A percentile compares a stretch with the other conserved stretches of the same genome.
These are phyloP conservation scores for Pachysandra terminalis DNA, from an alignment of 164 flowering plant species.

Conservation along the genomic window DNA sequence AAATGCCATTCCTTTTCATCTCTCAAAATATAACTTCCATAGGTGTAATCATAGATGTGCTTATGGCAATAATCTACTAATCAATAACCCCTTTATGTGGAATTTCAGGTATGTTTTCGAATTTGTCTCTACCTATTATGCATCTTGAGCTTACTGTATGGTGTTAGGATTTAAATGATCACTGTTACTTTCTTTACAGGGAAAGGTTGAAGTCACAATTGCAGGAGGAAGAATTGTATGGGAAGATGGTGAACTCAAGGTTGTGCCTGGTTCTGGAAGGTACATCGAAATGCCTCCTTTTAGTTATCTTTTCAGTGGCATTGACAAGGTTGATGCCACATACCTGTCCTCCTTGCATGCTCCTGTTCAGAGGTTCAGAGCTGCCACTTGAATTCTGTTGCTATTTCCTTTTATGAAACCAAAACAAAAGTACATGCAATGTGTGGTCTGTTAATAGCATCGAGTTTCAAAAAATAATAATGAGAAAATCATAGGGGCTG, in stretches of 20 bases:
- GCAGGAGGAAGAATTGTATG: constrained; percentile 90
- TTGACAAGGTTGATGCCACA: constrained; percentile 60
- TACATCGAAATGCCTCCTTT: constrained; percentile 77
- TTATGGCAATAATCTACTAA: too few relatives aligned
- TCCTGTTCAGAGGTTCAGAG: constrained; percentile 55
- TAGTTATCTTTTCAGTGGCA: constrained; percentile 65
- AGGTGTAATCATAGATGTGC: too few relatives aligned
- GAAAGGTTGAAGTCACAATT: constrained; percentile 90
- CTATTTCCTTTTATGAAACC: not conserved
- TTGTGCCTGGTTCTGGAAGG: constrained; percentile 73
- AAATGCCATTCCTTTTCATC: not conserved
- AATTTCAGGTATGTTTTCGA: not conserved
- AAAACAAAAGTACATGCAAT: not conserved
- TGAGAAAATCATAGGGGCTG: not conserved
- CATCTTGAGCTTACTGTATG: not conserved
- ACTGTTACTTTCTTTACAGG: constrained; percentile 40
- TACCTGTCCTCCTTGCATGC: constrained; percentile 74
- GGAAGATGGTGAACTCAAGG: constrained; percentile 70
- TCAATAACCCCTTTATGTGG: not conserved
- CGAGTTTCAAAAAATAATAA: not conserved
- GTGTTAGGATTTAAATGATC: not conserved
- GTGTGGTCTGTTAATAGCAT: not conserved
- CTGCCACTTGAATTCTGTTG: constrained; percentile 19
- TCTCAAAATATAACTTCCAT: not conserved
- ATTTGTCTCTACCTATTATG: not conserved